Conservation (phyloP, 495 filamentous ascomycete species). For the Bombardia bombarda region DNA sequence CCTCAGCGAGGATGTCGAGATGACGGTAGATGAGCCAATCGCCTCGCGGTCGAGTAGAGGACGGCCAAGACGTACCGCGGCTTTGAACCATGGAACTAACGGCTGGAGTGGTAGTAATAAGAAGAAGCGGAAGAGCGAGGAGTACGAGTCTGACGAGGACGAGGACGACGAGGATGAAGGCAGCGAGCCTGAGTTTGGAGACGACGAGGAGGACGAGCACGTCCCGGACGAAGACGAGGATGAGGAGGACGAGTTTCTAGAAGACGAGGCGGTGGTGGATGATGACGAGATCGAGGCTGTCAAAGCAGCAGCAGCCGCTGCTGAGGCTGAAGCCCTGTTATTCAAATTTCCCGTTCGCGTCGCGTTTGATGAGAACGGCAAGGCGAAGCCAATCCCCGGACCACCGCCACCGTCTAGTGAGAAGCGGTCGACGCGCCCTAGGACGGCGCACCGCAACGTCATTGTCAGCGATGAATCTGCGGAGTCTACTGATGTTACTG, state of each 20-base stretch:
- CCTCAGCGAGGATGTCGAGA: constrained; percentile 16
- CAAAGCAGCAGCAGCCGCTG: constrained; percentile 26
- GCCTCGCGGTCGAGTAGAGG: constrained; percentile 20
- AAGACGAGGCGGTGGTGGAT: constrained; percentile 48
- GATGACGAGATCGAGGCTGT: constrained; percentile 39
- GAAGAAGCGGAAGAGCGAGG: constrained; percentile 60
- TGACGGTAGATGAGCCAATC: constrained; percentile 16
- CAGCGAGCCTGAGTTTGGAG: constrained; percentile 51
- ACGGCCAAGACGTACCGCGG: constrained; percentile 32
- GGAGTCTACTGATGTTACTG: background rate
- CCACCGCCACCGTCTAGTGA: constrained; percentile 12
- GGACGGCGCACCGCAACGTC: constrained; percentile 18
- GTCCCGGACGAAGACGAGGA: constrained; percentile 41
- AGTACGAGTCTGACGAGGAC: constrained; percentile 64
- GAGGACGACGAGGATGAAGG: constrained; percentile 60
- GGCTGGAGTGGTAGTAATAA: constrained; percentile 40
- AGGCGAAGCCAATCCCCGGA: constrained; percentile 17
- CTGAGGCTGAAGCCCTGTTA: constrained; percentile 31
- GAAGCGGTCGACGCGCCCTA: constrained; percentile 13
- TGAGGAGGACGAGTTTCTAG: constrained; percentile 52
- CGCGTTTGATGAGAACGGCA: constrained; percentile 20
- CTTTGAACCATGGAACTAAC: constrained; percentile 33
- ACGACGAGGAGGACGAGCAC: constrained; percentile 52
- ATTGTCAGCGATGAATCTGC: constrained; percentile 22
- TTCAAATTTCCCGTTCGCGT: constrained; percentile 51